phyloP scores from a whole-genome alignment of 2,329 filamentous ascomycete genomes.

The Zelopaecilomyces penicillatus region DNA sequence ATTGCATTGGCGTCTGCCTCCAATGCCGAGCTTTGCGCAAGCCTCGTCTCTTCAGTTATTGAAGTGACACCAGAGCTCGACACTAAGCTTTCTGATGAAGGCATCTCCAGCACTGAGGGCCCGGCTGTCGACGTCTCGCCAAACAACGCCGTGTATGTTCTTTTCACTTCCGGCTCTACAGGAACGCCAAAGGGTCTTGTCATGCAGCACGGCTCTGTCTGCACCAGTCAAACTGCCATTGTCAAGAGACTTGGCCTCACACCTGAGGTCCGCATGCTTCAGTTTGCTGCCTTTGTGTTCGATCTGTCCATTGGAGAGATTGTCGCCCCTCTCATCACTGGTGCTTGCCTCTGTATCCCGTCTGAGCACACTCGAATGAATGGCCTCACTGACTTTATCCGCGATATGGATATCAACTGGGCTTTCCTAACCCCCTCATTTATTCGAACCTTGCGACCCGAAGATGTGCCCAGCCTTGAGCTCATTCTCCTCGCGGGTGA shows the following conservation, averaged over 20 bases:
- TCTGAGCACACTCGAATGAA: conserved; percentile 9
- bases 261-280: not conserved
- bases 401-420: not conserved
- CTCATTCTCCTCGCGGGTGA: not conserved
- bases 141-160: conserved; percentile 21
- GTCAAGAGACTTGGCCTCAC: not conserved
- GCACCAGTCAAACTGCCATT: conserved; percentile 1
- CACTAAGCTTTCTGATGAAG: too few relatives aligned
- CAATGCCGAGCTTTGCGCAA: not conserved
- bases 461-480: not conserved
- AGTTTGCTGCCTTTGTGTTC: conserved; percentile 11
- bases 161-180: conserved; percentile 45
- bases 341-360: conserved; percentile 15
- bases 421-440: not conserved
- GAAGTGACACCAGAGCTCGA: not conserved
- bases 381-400: not conserved
- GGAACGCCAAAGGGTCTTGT: conserved; percentile 36
- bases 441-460: not conserved
- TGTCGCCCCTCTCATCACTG: conserved; percentile 3
- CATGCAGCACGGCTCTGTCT: conserved; percentile 8
- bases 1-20: not conserved
- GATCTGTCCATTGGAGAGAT: conserved; percentile 9
- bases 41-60: not conserved
- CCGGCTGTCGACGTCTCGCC: not conserved
- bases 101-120: not conserved